These are phyloP conservation scores for Paramecium primaurelia DNA, from an alignment of 73 alveolate genomes.

Conservation along the genomic window DNA sequence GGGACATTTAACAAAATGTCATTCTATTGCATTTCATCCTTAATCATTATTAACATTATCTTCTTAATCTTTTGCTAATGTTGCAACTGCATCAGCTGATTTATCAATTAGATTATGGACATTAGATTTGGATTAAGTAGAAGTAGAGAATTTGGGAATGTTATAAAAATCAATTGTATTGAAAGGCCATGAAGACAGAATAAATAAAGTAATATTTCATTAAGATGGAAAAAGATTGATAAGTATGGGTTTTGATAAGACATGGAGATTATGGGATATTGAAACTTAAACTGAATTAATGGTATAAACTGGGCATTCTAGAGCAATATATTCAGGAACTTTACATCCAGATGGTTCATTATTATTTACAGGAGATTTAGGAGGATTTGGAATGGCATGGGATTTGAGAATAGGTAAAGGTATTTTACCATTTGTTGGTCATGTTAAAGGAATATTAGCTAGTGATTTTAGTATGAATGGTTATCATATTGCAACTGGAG, in stretches of 20 bases:
- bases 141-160: conserved; percentile 49
- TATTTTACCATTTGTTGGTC: conserved; percentile 80
- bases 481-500: conserved; percentile 88
- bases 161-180: conserved; percentile 66
- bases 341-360: conserved; percentile 96
- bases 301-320: conserved; percentile 96
- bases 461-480: conserved; percentile 87
- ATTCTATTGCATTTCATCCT: conserved; percentile 67
- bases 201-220: conserved; percentile 89
- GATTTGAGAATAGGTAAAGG: conserved; percentile 95
- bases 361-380: conserved; percentile 93
- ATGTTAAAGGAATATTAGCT: conserved; percentile 83
- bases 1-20: conserved; percentile 63
- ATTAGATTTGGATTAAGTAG: conserved; percentile 59
- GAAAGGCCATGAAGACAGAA: conserved; percentile 96
- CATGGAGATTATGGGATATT: conserved; percentile 96
- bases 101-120: conserved; percentile 87
- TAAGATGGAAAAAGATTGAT: conserved; percentile 85
- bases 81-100: conserved; percentile 94
- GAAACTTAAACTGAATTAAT: conserved; percentile 73
- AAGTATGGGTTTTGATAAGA: conserved; percentile 90
- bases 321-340: conserved; percentile 84
- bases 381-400: conserved; percentile 93
- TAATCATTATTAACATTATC: conserved; percentile 32
- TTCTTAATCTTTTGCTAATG: conserved; percentile 58